These are phyloP conservation scores for Citropsis articulata DNA, from an alignment of 345 rosid species.

Conservation along the genomic window DNA sequence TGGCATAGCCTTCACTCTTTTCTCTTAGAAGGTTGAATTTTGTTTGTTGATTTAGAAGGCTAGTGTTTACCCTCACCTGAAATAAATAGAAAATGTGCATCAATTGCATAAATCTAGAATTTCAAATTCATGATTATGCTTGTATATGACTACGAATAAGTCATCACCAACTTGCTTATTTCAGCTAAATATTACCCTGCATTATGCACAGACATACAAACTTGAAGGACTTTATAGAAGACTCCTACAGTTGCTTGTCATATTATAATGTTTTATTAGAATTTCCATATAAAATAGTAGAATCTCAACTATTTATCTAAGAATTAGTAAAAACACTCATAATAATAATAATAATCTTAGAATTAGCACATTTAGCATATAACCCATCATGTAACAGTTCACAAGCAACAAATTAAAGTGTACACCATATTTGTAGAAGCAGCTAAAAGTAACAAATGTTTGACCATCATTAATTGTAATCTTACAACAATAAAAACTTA, in stretches of 20 bases:
- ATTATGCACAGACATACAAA: neutral
- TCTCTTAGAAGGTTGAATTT: constrained; percentile 96
- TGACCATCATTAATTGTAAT: neutral
- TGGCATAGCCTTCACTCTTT: constrained; percentile 99
- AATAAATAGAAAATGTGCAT: constrained; percentile 22
- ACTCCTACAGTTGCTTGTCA: neutral
- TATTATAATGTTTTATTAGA: neutral
- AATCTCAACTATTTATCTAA: neutral
- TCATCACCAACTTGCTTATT: neutral
- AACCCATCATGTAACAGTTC: neutral
- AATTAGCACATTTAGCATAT: neutral
- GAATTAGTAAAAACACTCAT: too few relatives aligned
- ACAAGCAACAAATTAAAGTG: neutral
- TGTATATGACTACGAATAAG: neutral
- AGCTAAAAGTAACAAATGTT: neutral
- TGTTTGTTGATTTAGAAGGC: constrained; percentile 96
- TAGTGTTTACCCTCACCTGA: constrained; percentile 97
- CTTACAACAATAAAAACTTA: neutral
- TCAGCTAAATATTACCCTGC: neutral
- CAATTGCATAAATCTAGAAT: neutral
- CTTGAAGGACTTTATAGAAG: neutral
- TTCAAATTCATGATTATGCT: constrained; percentile 5
- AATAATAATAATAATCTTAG: neutral
- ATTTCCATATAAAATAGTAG: neutral
- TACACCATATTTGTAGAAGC: neutral